Base-by-base conservation (phyloP, 192 early-diverging fungal genomes). In the Neocallimastix lanati region DNA sequence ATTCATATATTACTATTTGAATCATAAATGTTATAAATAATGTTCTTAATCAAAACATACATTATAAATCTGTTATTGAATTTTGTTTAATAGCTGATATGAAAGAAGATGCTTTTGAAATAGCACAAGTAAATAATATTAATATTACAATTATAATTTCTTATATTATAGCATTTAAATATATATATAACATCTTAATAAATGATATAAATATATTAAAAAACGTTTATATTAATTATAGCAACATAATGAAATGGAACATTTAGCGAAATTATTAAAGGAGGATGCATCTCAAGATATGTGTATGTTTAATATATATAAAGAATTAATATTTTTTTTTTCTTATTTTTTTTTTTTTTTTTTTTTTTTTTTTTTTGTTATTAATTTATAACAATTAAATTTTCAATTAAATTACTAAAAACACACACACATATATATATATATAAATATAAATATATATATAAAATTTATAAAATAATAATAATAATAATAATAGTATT, bases 41-140 rank as follows among this genome's bases (percentile, higher is more conserved):
- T 33, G 30, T 50, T 16, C 25, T 67, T 67, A 67, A 67, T 9
- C 25, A 7, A 9, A 21, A 25, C 4, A 67, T 67, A 67, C 50
- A 67, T 81, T 88, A 86, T 77, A 79, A 84, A 76, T 81, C 85
- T 15, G 88, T 88, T n/a, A 83, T 89, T 6, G 88, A 89, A 81
- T 89, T 89, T 79, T 88, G 80, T 80, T 78, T 89, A 18, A 82
- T 89, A 78, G 88, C 88, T 6, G 88, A 86, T 18, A 89, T 89
- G 88, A 79, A 78, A 16, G 82, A 86, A 30, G 88, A 89, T 79
- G 88, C 88, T 11, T 89, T 89, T 81, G 85, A 87, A 81, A 81
- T 89, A 21, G 88, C 88, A 14, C 84, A 86, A 58, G 85, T 85
- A 27, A 28, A 33, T 50, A 21, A 21, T 21, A 13, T 21, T 14